Evolutionary conservation across 148 eudicot genomes (phyloP).

Genomic region (Pharnaceum exiguum): DNA sequence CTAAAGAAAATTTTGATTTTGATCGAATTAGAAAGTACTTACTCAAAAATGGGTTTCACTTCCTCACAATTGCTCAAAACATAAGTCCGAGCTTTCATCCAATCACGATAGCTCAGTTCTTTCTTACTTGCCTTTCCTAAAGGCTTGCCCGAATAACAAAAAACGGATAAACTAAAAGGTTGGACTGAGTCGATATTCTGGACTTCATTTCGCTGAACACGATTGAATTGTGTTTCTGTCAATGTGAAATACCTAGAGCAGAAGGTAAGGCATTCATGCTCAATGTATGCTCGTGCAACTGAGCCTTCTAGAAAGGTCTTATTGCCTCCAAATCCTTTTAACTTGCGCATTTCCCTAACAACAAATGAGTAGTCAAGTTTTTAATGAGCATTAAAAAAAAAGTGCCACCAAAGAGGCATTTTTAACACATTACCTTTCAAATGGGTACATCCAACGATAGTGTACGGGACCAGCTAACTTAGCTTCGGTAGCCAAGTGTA

Average conservation of each 20-base stretch:
- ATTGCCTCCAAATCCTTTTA: background rate
- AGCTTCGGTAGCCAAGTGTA: conserved; percentile 2
- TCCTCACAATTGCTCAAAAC: too few relatives aligned
- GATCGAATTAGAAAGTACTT: too few relatives aligned
- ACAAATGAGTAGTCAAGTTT: background rate
- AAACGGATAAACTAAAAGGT: background rate
- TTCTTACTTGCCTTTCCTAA: background rate
- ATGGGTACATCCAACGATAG: conserved; percentile 1
- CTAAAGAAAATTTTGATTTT: too few relatives aligned
- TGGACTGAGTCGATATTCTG: background rate
- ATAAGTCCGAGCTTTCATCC: background rate
- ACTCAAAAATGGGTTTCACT: too few relatives aligned
- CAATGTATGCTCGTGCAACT: conserved; percentile 11
- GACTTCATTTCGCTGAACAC: background rate
- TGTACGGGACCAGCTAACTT: background rate
- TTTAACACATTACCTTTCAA: background rate
- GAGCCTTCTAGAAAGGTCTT: conserved; percentile 1
- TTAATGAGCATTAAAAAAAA: background rate
- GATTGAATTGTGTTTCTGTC: background rate
- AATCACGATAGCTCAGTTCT: background rate
- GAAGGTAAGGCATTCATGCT: conserved; percentile 4
- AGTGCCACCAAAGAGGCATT: background rate
- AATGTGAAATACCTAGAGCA: background rate
- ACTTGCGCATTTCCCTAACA: background rate
- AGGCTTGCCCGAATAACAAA: background rate